Percentiles rank a stretch among this genome's conserved stretches.
Conservation (phyloP, 495 filamentous ascomycete genomes). For the Lophiostoma macrostomum region DNA sequence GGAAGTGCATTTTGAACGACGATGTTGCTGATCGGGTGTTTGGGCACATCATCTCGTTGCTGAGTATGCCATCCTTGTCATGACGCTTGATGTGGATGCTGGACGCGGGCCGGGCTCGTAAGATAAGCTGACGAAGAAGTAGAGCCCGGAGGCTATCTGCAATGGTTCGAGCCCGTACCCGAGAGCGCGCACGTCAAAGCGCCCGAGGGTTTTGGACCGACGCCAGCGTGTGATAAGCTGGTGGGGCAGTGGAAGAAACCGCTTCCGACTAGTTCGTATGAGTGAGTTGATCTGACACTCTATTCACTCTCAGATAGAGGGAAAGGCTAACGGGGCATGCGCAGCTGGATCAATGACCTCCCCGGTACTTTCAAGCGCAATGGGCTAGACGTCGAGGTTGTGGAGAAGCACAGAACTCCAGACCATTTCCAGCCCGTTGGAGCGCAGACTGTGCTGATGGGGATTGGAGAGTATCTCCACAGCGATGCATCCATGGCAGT, state of each 20-base stretch:
- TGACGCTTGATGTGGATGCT: too few relatives aligned
- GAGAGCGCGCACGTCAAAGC: not conserved
- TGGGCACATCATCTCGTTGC: too few relatives aligned
- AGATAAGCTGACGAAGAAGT: slow-evolving; percentile 1
- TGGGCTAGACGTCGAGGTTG: not conserved
- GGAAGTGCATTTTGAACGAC: too few relatives aligned
- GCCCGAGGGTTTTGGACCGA: not conserved
- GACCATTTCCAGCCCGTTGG: not conserved
- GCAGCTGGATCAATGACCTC: not conserved
- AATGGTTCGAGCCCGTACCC: slow-evolving; percentile 9
- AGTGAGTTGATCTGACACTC: too few relatives aligned
- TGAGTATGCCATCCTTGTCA: too few relatives aligned
- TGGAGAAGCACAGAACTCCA: not conserved
- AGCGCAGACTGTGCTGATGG: not conserved
- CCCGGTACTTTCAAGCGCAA: not conserved
- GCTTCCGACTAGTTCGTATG: not conserved
- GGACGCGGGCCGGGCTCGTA: not conserved
- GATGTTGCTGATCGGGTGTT: too few relatives aligned
- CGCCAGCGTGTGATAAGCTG: not conserved
- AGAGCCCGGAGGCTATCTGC: slow-evolving; percentile 8
- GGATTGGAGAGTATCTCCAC: not conserved
- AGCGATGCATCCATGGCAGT: not conserved
- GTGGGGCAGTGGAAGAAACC: not conserved
- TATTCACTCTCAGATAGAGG: too few relatives aligned
- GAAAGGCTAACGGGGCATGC: too few relatives aligned